phyloP scores from a whole-genome alignment of 305 asterid species.

The Lippia alba region DNA sequence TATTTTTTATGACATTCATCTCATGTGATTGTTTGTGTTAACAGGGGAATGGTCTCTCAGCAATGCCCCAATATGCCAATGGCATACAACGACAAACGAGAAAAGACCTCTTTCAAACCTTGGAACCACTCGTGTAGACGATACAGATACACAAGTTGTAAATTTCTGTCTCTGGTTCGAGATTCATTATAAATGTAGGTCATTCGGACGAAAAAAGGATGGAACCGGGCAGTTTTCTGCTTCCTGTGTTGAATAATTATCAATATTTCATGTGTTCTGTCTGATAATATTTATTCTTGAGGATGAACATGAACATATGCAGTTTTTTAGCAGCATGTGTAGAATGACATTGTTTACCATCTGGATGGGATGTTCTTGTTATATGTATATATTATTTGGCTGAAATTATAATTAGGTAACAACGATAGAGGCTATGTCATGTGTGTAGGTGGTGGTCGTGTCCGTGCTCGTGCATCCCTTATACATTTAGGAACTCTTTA shows the following conservation, averaged over 20 bases:
- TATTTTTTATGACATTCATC: neutral
- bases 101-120: conserved; percentile 16
- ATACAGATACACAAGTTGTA: conserved; percentile 33
- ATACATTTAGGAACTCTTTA: no score
- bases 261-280: neutral
- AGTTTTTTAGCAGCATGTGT: neutral
- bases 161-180: conserved; percentile 19
- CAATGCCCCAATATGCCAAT: neutral
- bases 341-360: no score
- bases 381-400: no score
- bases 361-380: no score
- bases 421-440: no score
- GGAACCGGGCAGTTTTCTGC: neutral
- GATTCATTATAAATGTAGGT: conserved; percentile 27
- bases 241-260: neutral
- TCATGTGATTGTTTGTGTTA: neutral
- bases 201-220: no score
- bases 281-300: neutral
- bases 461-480: no score
- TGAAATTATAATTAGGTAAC: no score
- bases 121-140: conserved; percentile 33
- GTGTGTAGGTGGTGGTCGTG: no score
- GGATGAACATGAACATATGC: neutral
- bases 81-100: conserved; percentile 12
- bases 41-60: conserved; percentile 21